These are phyloP conservation scores for Lasiodiplodia hormozganensis DNA, from an alignment of 2,329 filamentous ascomycete species.

Conservation along the genomic window DNA sequence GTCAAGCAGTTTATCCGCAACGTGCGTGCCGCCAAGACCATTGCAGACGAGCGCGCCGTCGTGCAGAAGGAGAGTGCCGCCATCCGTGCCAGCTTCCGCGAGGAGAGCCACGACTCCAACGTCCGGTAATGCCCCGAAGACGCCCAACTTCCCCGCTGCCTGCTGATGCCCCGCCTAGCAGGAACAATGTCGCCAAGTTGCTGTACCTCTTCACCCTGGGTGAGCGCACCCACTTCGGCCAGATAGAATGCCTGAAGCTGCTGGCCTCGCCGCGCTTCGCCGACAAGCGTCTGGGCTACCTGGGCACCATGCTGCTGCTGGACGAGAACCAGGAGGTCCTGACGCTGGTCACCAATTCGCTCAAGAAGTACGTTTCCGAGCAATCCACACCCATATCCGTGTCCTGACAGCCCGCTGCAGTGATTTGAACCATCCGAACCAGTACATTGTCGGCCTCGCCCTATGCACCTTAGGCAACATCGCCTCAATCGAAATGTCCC, in stretches of 20 bases:
- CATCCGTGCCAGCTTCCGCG: conserved; percentile 95
- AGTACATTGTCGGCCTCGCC: conserved; percentile 96
- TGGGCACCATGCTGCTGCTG: conserved; percentile 93
- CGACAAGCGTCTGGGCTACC: conserved; percentile 93
- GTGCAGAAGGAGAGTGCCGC: conserved; percentile 99
- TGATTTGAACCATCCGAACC: conserved; percentile 95
- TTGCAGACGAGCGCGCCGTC: conserved; percentile 96
- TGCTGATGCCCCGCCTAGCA: conserved; percentile 59
- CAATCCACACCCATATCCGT: not conserved
- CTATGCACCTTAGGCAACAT: conserved; percentile 98
- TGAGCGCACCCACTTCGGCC: conserved; percentile 96
- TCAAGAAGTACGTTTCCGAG: conserved; percentile 80
- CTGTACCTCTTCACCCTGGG: conserved; percentile 98
- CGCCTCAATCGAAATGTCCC: conserved; percentile 96
- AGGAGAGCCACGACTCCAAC: conserved; percentile 92
- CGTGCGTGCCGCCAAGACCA: conserved; percentile 97
- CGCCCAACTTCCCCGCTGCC: conserved; percentile 30
- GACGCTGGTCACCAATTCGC: conserved; percentile 94
- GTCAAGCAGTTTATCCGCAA: conserved; percentile 99
- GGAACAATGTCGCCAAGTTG: conserved; percentile 98
- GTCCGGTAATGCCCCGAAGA: conserved; percentile 69
- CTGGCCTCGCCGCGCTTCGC: conserved; percentile 96
- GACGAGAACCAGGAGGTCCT: conserved; percentile 99
- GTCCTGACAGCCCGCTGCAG: conserved; percentile 55
- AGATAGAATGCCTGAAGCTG: conserved; percentile 98